Conservation (phyloP, 129 eudicot genomes). For the Silybum marianum region DNA sequence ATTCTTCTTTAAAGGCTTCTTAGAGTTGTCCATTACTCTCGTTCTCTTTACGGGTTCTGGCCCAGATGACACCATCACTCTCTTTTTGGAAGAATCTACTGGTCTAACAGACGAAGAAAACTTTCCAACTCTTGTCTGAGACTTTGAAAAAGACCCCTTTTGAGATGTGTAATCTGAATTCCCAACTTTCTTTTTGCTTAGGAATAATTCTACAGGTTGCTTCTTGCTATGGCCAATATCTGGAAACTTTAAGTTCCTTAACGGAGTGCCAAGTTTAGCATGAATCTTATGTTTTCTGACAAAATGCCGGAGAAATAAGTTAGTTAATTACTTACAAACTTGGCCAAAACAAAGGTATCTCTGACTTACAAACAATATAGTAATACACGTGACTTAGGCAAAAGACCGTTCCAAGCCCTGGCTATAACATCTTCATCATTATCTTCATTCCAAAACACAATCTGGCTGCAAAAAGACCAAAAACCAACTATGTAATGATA, state of each 20-base stretch:
- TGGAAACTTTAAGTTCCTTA: conserved; percentile 56
- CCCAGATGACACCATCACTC: conserved; percentile 14
- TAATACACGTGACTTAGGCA: conserved; percentile 52
- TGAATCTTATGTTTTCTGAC: conserved; percentile 67
- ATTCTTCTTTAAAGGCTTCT: neutral
- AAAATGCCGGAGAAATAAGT: conserved; percentile 4
- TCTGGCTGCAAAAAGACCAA: conserved; percentile 47
- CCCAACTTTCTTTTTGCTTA: conserved; percentile 18
- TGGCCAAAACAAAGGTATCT: conserved; percentile 29
- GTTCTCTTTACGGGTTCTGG: conserved; percentile 24
- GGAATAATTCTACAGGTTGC: conserved; percentile 14
- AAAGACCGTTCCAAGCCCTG: conserved; percentile 71
- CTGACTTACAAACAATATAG: conserved; percentile 74
- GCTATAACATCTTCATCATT: conserved; percentile 32
- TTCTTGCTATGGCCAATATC: conserved; percentile 29
- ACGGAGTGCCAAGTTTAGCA: conserved; percentile 43
- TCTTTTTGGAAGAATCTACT: conserved; percentile 30
- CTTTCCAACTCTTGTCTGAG: conserved; percentile 15
- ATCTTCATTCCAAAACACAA: conserved; percentile 33
- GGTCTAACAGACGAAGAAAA: conserved; percentile 18
- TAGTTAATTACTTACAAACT: neutral
- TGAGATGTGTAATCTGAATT: conserved; percentile 27
- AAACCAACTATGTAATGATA: neutral
- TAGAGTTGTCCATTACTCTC: conserved; percentile 16
- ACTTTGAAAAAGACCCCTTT: conserved; percentile 29